Conservation (phyloP, 2,329 filamentous ascomycete species). For the Arthrobotrys pseudoclavata region DNA sequence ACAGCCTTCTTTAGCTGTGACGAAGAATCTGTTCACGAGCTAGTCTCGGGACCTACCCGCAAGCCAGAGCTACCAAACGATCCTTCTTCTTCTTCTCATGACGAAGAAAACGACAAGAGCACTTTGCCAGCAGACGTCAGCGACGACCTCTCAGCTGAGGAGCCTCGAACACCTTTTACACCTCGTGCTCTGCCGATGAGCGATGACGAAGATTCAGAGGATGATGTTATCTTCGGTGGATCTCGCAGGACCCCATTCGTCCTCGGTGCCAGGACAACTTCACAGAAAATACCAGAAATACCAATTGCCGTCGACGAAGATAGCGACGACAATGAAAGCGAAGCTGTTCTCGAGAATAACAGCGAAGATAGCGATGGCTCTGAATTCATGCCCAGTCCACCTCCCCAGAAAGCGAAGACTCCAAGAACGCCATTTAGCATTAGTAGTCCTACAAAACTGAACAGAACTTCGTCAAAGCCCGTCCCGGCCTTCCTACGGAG, state of each 20-base stretch:
- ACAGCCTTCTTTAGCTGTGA: slow-evolving; percentile 48
- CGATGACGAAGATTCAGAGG: slow-evolving; percentile 32
- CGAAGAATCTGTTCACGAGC: slow-evolving; percentile 21
- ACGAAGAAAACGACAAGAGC: neutral
- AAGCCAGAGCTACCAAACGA: neutral
- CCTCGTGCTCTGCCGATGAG: neutral
- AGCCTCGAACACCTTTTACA: neutral
- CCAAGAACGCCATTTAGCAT: slow-evolving; percentile 23
- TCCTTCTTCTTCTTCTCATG: neutral
- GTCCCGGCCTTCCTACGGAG: neutral
- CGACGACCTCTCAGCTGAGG: neutral
- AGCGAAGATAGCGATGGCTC: slow-evolving; percentile 17
- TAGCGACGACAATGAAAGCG: neutral
- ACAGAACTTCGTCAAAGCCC: slow-evolving; percentile 5
- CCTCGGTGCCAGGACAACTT: slow-evolving; percentile 3
- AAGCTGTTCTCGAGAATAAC: neutral
- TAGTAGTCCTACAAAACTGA: slow-evolving; percentile 32
- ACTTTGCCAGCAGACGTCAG: neutral
- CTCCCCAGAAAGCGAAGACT: slow-evolving; percentile 24
- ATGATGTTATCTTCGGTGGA: slow-evolving; percentile 40
- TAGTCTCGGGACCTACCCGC: too few species aligned
- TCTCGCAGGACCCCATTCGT: slow-evolving; percentile 27
- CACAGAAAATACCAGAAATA: slow-evolving; percentile 11
- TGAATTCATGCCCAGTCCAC: slow-evolving; percentile 11
- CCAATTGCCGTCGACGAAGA: slow-evolving; percentile 32